Evolutionary conservation across 768 basidiomycete genomes (phyloP), one percentile per base, ranked within the genome.

Genomic region (Mycena vitilis): DNA sequence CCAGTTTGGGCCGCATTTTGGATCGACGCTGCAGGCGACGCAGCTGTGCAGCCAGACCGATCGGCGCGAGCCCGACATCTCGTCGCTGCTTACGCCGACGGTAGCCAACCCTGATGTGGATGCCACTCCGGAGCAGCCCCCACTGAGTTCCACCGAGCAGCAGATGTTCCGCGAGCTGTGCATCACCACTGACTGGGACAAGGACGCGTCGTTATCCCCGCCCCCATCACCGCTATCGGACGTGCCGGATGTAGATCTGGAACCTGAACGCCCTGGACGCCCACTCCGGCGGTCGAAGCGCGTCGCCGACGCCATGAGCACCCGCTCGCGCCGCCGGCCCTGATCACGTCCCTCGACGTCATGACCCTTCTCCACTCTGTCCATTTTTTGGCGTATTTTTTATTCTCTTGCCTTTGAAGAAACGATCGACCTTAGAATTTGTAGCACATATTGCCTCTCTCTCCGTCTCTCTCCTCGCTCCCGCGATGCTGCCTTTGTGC

Each of bases 101-200:
- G 61, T 25, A 23, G n/a, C 51, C 62, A 16, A 52, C 6, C 10
- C 53, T 53, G n/a, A 53, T 22, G 25, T 4, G 40, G 61, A 68
- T 5, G 42, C 42, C 9, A 42, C 34, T 8, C 45, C 53, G n/a
- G 11, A 57, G 48, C 85, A 86, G 25, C 79, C 81, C 4, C 91
- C 91, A 22, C 83, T 93, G 56, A 93, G 86, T 71, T 87, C 88
- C 25, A 88, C 85, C 12, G 92, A 93, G 73, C 87, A 90, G 73
- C 87, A 90, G 76, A 88, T 93, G 56, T 93, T 93, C 78, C 86
- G 82, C 48, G 83, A 85, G 54, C 78, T 93, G 30, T 93, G 90
- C 67, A 80, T 85, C 38, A 83, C 85, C 67, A 86, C 87, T 22
- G 88, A 89, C 66, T 87, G 85, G 85, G 86, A 87, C 37, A 63